Evolutionary conservation across 495 filamentous ascomycete genomes (phyloP).

Genomic region (Podospora conica): DNA sequence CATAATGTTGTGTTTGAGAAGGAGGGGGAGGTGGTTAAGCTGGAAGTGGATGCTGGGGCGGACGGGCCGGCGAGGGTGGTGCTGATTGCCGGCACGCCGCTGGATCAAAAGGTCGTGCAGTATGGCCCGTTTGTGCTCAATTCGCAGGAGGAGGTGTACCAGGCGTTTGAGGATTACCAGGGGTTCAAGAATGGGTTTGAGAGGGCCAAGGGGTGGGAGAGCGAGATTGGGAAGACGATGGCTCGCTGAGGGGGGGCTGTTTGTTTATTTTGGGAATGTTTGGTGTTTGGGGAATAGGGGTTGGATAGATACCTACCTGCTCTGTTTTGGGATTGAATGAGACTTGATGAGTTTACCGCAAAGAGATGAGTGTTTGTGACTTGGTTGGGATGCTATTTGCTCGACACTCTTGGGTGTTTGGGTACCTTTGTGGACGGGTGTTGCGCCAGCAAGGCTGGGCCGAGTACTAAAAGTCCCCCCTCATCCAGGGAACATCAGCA

Average conservation of each 20-base stretch:
- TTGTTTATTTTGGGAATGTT: background rate
- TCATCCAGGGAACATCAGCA: too few species aligned
- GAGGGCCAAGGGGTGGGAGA: conserved; percentile 72
- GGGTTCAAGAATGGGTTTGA: conserved; percentile 85
- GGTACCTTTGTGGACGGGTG: too few species aligned
- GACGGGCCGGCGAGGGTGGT: conserved; percentile 64
- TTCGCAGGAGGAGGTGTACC: conserved; percentile 75
- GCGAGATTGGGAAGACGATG: conserved; percentile 82
- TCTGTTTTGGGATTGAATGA: background rate
- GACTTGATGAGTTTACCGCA: background rate
- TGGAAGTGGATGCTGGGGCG: conserved; percentile 61
- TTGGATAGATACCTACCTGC: background rate
- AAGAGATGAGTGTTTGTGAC: background rate
- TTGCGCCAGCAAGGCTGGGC: too few species aligned
- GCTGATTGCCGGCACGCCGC: conserved; percentile 74
- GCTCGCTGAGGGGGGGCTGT: conserved; percentile 15
- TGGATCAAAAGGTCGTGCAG: conserved; percentile 91
- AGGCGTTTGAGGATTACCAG: conserved; percentile 87
- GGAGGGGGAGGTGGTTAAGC: conserved; percentile 65
- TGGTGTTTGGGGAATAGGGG: background rate
- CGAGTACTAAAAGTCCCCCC: too few species aligned
- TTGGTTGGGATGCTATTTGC: too few species aligned
- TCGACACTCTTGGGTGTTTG: background rate
- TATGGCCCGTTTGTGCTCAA: conserved; percentile 93
- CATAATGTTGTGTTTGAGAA: conserved; percentile 90